Evolutionary conservation across 129 eudicot species (phyloP), one percentile per base, ranked within the genome.

Genomic region (Tagetes patula): DNA sequence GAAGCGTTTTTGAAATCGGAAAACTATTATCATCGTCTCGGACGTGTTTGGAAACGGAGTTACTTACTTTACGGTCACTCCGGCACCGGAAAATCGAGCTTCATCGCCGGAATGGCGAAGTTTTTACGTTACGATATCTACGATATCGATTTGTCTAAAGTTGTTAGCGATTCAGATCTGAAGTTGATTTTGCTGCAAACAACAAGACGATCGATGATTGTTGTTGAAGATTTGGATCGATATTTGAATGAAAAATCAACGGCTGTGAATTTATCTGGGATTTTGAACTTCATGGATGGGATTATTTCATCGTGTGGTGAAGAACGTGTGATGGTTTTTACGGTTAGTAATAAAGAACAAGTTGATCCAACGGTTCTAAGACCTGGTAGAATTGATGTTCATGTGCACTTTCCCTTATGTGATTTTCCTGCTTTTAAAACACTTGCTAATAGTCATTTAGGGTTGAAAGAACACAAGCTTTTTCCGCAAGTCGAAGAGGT

Each of bases 401-500:
- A 89, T 64, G 80, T 93, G 32, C 75, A 87, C 46, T 93, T 93
- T 71, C 92, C 96, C 4, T 70, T 87, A 13, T 93, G 98, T 69
- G 96, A 93, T 82, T 93, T 87, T 60, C 73, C 79, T 2, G 90
- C 85, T 38, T 93, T 93, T 54, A 93, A 93, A 67, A 86, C 69
- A 0, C 73, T 93, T 14, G 98, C 98, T 8, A 84, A 40, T 61
- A 93, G 87, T 52, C 93, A 93, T 70, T 78, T 93, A 50, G 98
- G 98, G 48, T 5, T 93, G 2, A 93, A 86, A 37, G 98, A 93
- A 30, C 98, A 93, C 82, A 93, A 89, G 50, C 71, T 93, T 31
- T 93, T 93, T 63, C 90, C 90, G 2, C 96, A 89, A 71, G 98
- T 93, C n/a, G 96, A 89, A 70, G 98, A 93, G 82, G 78, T 89